Conservation (phyloP, 2,329 filamentous ascomycete species). For the Sporothrix dimorphospora region DNA sequence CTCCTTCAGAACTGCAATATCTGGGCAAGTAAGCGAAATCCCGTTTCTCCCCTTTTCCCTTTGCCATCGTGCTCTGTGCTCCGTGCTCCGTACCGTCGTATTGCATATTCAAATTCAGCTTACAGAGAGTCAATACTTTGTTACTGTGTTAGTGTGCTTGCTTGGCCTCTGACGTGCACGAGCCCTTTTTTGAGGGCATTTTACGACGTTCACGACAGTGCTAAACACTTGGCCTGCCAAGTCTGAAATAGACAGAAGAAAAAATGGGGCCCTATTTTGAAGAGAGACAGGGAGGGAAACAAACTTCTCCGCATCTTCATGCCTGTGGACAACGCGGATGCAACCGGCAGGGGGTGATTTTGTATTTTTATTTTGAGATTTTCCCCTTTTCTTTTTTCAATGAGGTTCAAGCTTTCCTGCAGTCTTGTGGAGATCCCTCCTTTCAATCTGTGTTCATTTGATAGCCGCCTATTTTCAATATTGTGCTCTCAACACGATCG, state of each 20-base stretch:
- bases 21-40: slow-evolving; percentile 17
- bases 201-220: neutral
- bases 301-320: neutral
- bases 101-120: neutral
- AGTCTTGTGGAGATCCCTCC: neutral
- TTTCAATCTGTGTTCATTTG: neutral
- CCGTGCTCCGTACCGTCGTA: neutral
- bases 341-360: neutral
- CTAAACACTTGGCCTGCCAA: neutral
- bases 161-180: neutral
- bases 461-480: neutral
- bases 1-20: slow-evolving; percentile 16
- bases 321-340: neutral
- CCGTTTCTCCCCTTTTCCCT: neutral
- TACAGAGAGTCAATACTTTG: neutral
- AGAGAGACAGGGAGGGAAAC: neutral
- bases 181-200: neutral
- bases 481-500: neutral
- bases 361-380: neutral
- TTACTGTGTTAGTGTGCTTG: neutral
- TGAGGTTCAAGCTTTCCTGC: slow-evolving; percentile 10
- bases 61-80: slow-evolving; percentile 1
- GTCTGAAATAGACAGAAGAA: neutral
- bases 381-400: neutral
- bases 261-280: neutral